Evolutionary conservation across 345 rosid genomes (phyloP).

Genomic region (Firmiana major): DNA sequence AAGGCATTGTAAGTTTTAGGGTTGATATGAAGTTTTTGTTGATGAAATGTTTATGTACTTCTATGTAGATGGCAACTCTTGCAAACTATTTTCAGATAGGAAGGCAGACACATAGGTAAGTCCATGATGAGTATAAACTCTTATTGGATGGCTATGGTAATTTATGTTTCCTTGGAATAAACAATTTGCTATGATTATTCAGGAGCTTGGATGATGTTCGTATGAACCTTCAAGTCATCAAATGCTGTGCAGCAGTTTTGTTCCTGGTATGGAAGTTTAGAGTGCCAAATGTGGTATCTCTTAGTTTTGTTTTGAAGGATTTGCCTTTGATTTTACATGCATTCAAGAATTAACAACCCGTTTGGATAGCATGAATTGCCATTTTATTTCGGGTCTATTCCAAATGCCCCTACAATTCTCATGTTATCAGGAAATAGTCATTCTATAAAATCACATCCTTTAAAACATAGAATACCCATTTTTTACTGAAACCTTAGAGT

Average conservation of each 20-base stretch:
- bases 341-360: too few species aligned
- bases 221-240: constrained; percentile 89
- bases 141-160: constrained; percentile 2
- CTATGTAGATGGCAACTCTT: constrained; percentile 71
- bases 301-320: background rate
- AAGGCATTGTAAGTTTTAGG: background rate
- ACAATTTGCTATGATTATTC: constrained; percentile 16
- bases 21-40: background rate
- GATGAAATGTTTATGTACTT: constrained; percentile 10
- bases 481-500: too few species aligned
- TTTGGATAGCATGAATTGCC: too few species aligned
- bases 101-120: constrained; percentile 64
- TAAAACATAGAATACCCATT: too few species aligned
- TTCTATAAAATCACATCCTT: too few species aligned
- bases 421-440: too few species aligned
- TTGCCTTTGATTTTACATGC: background rate
- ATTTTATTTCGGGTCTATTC: too few species aligned
- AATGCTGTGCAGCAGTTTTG: constrained; percentile 81
- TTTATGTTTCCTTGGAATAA: background rate
- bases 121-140: background rate
- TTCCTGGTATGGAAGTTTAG: constrained; percentile 55
- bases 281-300: background rate
- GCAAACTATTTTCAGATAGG: constrained; percentile 84
- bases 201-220: constrained; percentile 95
- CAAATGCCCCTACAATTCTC: too few species aligned